Evolutionary conservation across 2,329 filamentous ascomycete genomes (phyloP), one percentile per base, ranked within the genome.

Genomic region (Pseudocercospora ulei): DNA sequence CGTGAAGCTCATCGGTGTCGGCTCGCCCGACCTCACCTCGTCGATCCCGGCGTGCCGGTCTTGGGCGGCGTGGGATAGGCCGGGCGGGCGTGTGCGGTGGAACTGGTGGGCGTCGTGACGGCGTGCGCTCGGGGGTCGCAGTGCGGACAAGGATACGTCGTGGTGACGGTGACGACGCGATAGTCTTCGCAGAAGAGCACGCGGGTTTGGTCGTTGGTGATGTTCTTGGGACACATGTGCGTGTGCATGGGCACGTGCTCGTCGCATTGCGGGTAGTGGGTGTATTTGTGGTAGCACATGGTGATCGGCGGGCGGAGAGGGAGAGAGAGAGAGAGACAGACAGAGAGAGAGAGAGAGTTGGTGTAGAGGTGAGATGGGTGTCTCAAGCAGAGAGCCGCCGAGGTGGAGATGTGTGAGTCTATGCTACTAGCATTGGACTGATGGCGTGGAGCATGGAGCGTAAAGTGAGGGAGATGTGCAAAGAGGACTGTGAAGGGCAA

Each of bases 281-380:
- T 59, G 48, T 59, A 57, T 31, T 52, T 49, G 50, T 57, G 56
- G 47, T 52, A 56, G 40, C 56, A 58, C 56, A 58, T 57, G 12
- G 20, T 43, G 23, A 30, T 9, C 9, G 25, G 8, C 9, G 27
- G 12, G 12, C 37, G 25, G 19, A 5, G 16, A 35, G 18, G 23
- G 11, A 20, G 12, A 13, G 20, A 33, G 18, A 33, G 26, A 27
- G 13, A 11, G 16, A 20, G 22, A 26, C 35, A 28, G 37, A 28
- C 7, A 31, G 14, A 2, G 19, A 7, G 3, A n/a, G 6, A 8
- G 11, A 9, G 14, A 2, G 14, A 16, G 6, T 18, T 16, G 16
- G 5, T 9, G 16, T 31, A 19, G 28, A 5, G 7, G 19, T 31
- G n/a, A 22, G 14, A 19, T 20, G 23, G 27, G 29, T 17, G 18